A percentile compares a stretch with the other conserved stretches of the same genome.
Evolutionary conservation across 495 filamentous ascomycete species (phyloP).

Genomic region (Bombardia bombarda): DNA sequence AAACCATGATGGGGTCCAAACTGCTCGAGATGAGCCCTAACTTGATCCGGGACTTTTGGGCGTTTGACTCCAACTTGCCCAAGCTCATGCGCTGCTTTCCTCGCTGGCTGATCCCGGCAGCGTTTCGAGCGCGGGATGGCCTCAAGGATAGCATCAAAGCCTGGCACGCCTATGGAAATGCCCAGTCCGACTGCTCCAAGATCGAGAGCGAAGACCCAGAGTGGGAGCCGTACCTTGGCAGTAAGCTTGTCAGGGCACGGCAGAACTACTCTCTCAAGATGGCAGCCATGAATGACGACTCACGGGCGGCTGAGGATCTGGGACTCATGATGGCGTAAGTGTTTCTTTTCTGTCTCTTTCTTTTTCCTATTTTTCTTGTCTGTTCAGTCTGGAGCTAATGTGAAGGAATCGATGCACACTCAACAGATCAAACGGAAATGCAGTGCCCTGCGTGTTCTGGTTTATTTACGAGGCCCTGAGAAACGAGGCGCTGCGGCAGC

Average conservation of each 20-base stretch:
- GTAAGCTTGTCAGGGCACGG: not conserved
- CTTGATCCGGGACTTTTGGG: not conserved
- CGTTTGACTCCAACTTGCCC: not conserved
- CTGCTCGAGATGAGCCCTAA: not conserved
- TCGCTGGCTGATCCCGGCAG: not conserved
- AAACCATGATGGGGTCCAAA: not conserved
- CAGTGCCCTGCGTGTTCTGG: not conserved
- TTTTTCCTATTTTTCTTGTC: not conserved
- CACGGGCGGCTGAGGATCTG: not conserved
- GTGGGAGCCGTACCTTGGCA: not conserved
- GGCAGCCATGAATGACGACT: not conserved
- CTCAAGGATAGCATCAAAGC: not conserved
- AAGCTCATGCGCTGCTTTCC: not conserved
- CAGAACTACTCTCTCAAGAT: not conserved
- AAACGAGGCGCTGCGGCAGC: not conserved
- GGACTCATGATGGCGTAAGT: not conserved
- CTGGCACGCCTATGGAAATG: not conserved
- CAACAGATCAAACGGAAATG: not conserved
- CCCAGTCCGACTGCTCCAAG: not conserved
- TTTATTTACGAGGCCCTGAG: not conserved
- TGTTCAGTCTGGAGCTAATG: not conserved
- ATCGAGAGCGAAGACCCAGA: not conserved
- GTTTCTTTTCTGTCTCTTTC: not conserved
- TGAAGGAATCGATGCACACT: not conserved
- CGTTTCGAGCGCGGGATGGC: not conserved